Percentiles rank a stretch among this genome's conserved stretches.
phyloP scores from a whole-genome alignment of 164 flowering plant genomes.

The Malania oleifera region DNA sequence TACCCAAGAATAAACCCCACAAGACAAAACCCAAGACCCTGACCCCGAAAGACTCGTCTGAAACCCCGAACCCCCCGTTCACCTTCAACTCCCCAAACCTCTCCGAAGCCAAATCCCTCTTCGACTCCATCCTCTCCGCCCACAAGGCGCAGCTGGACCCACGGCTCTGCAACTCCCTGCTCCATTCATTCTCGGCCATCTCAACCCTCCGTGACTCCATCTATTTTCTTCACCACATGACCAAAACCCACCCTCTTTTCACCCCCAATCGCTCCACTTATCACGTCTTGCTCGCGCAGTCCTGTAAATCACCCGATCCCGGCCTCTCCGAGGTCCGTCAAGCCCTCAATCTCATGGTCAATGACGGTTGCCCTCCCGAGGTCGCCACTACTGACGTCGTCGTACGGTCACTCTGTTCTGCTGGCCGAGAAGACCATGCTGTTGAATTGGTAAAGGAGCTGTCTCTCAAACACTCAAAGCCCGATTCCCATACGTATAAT shows the following conservation, averaged over 20 bases:
- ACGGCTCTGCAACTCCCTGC: constrained; percentile 53
- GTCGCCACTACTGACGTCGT: constrained; percentile 57
- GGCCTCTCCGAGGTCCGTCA: constrained; percentile 31
- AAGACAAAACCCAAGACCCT: constrained; percentile 15
- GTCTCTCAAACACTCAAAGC: constrained; percentile 33
- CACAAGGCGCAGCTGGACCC: constrained; percentile 20
- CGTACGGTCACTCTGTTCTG: constrained; percentile 57
- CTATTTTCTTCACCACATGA: constrained; percentile 54
- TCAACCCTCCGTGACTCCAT: constrained; percentile 44
- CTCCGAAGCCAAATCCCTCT: constrained; percentile 50
- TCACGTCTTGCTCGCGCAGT: constrained; percentile 52
- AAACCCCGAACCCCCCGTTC: constrained; percentile 7
- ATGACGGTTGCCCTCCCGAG: constrained; percentile 53
- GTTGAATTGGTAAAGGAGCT: constrained; percentile 51
- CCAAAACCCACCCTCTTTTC: constrained; percentile 40
- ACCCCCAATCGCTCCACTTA: constrained; percentile 61
- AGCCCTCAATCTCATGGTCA: constrained; percentile 53
- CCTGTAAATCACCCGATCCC: constrained; percentile 27
- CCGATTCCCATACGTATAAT: constrained; percentile 67
- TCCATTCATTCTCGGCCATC: constrained; percentile 52
- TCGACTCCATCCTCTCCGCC: constrained; percentile 37
- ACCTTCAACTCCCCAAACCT: constrained; percentile 50
- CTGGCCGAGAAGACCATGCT: constrained; percentile 49
- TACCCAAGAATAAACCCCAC: constrained; percentile 18
- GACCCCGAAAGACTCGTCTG: constrained; percentile 10